These are phyloP conservation scores for Exophiala oligosperma DNA, from an alignment of 2,329 filamentous ascomycete genomes.

Conservation along the genomic window DNA sequence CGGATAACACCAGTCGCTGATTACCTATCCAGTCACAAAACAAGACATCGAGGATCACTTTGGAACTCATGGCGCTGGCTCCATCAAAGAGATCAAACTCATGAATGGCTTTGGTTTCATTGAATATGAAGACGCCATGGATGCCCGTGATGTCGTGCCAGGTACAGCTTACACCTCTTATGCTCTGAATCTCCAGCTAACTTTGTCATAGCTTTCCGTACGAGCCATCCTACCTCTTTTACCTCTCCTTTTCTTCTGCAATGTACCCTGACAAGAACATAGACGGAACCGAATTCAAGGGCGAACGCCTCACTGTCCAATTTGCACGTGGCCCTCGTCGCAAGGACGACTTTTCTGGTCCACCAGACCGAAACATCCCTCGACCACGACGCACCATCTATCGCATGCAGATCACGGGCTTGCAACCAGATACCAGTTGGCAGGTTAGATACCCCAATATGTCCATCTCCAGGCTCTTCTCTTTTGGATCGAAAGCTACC, in stretches of 20 bases:
- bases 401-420: slow-evolving; percentile 96
- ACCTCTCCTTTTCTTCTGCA: not conserved
- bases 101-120: slow-evolving; percentile 99
- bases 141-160: slow-evolving; percentile 96
- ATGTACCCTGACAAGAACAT: slow-evolving; percentile 35
- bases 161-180: slow-evolving; percentile 59
- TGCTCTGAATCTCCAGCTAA: slow-evolving; percentile 2
- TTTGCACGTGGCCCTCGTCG: slow-evolving; percentile 87
- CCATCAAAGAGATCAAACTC: slow-evolving; percentile 98
- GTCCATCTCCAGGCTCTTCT: not conserved
- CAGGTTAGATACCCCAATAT: slow-evolving; percentile 76
- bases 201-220: slow-evolving; percentile 25
- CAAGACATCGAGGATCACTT: slow-evolving; percentile 96
- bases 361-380: slow-evolving; percentile 63
- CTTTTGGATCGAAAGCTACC: not conserved
- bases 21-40: slow-evolving; percentile 72
- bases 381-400: slow-evolving; percentile 92
- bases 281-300: slow-evolving; percentile 99
- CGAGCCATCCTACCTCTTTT: not conserved
- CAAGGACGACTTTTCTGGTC: slow-evolving; percentile 64
- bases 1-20: slow-evolving; percentile 23
- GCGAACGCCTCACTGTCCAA: slow-evolving; percentile 94
- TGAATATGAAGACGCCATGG: slow-evolving; percentile 97
- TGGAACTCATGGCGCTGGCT: slow-evolving; percentile 89
- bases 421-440: slow-evolving; percentile 98